Percentiles rank a stretch among this genome's conserved stretches.
phyloP scores from a whole-genome alignment of 768 basidiomycete genomes.

The Collybia sordida region DNA sequence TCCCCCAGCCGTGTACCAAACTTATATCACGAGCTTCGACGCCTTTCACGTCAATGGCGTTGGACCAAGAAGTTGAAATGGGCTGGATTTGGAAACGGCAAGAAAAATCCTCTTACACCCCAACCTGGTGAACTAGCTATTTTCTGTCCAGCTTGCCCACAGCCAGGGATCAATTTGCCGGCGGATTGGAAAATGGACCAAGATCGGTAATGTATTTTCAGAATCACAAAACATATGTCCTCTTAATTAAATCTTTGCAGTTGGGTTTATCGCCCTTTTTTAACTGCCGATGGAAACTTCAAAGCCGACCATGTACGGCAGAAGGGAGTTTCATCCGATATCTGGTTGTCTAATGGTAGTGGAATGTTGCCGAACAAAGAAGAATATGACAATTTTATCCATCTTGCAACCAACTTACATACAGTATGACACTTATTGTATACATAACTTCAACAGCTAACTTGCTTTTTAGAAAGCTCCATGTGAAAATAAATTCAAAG shows the following conservation, averaged over 20 bases:
- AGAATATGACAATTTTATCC: not conserved
- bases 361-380: not conserved
- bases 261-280: too few species aligned
- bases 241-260: too few species aligned
- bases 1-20: not conserved
- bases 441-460: too few species aligned
- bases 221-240: too few species aligned
- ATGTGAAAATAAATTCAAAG: not conserved
- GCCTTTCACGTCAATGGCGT: slow-evolving; percentile 13
- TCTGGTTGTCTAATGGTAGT: not conserved
- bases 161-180: slow-evolving; percentile 21
- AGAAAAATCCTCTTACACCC: slow-evolving; percentile 12
- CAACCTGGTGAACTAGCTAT: slow-evolving; percentile 18
- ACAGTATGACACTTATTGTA: not conserved
- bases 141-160: slow-evolving; percentile 23
- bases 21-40: not conserved
- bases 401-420: not conserved
- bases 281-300: too few species aligned
- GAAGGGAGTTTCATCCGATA: not conserved
- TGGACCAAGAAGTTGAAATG: slow-evolving; percentile 22
- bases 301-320: not conserved
- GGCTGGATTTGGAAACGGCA: slow-evolving; percentile 15
- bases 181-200: too few species aligned
- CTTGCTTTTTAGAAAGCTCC: slow-evolving; percentile 1
- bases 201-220: not conserved